Conservation (phyloP, 345 rosid species). For the Trapa incisa region DNA sequence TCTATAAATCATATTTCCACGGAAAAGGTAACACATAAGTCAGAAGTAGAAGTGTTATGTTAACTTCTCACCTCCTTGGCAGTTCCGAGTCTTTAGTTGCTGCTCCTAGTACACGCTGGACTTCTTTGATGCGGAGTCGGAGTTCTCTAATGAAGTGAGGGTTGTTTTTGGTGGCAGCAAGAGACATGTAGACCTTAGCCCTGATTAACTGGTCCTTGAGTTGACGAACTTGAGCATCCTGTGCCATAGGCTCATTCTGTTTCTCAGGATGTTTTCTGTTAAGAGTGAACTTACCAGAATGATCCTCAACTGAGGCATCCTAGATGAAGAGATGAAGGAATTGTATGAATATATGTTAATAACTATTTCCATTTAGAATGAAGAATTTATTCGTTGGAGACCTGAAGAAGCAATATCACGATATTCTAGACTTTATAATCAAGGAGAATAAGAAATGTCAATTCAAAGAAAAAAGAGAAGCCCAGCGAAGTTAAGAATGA, state of each 20-base stretch:
- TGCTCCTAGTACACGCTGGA: slow-evolving; percentile 57
- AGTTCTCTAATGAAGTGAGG: slow-evolving; percentile 71
- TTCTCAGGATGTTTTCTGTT: slow-evolving; percentile 26
- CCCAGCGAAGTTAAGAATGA: neutral
- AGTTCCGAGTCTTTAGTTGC: slow-evolving; percentile 73
- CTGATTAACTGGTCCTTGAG: slow-evolving; percentile 88
- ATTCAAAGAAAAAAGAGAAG: neutral
- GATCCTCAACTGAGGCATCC: slow-evolving; percentile 25
- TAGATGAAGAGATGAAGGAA: slow-evolving; percentile 7
- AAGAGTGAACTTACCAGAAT: slow-evolving; percentile 19
- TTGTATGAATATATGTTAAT: neutral
- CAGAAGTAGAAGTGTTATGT: neutral
- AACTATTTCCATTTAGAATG: neutral
- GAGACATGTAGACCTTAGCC: slow-evolving; percentile 83
- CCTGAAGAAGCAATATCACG: neutral
- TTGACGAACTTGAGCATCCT: slow-evolving; percentile 59
- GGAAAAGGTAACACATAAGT: neutral
- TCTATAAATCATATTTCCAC: neutral
- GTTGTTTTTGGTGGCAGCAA: slow-evolving; percentile 58
- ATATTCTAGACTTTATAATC: neutral
- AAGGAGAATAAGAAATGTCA: neutral
- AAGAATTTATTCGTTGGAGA: neutral
- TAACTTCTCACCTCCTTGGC: slow-evolving; percentile 42
- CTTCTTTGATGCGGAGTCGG: slow-evolving; percentile 71
- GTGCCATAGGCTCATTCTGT: slow-evolving; percentile 21